Base-by-base conservation (phyloP, 371 early-diverging fungal genomes). In the Lichtheimia ramosa region DNA sequence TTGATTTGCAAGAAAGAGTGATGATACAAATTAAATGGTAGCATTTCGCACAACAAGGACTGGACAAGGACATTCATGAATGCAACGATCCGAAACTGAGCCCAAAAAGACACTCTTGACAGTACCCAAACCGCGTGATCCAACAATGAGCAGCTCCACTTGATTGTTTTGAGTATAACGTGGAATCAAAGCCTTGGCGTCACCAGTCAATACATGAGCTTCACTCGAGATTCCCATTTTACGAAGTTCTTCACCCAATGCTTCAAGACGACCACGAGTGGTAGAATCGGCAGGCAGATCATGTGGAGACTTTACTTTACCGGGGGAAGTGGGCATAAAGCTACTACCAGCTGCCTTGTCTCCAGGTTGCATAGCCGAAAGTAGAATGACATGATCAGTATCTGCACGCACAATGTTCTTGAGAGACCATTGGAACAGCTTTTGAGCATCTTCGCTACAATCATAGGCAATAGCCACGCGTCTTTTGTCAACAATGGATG, bases 381-480 rank as follows among this genome's bases (percentile, higher is more conserved):
- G 41, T 0, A 80, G 52, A 24, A 80, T 71, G 14, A 80, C 42
- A 59, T 80, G 81, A 58, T 80, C 81, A 10, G 61, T 67, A n/a
- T 69, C 64, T 12, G 75, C 75, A 13, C 67, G 66, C 25, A 80
- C 54, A 18, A 80, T 74, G 48, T 80, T 77, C 56, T 73, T 65
- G 48, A 80, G 57, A 2, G 77, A 56, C 81, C 81, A 80, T 8
- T 80, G 73, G 55, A 80, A 76, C 8, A 80, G 48, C 50, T 74
- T 80, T 43, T 51, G 62, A 18, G 80, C 80, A 66, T 80, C 80
- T 39, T 80, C 80, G 27, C 65, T 71, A 16, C 80, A 77, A 63
- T 80, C 80, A 57, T 80, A 80, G 18, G 80, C 80, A 43, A 80
- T 54, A n/a, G 75, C 80, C 12, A 80, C 62, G 43, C 80, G 72